phyloP scores from a whole-genome alignment of 2,329 filamentous ascomycete species.

The Pyrenophora seminiperda region DNA sequence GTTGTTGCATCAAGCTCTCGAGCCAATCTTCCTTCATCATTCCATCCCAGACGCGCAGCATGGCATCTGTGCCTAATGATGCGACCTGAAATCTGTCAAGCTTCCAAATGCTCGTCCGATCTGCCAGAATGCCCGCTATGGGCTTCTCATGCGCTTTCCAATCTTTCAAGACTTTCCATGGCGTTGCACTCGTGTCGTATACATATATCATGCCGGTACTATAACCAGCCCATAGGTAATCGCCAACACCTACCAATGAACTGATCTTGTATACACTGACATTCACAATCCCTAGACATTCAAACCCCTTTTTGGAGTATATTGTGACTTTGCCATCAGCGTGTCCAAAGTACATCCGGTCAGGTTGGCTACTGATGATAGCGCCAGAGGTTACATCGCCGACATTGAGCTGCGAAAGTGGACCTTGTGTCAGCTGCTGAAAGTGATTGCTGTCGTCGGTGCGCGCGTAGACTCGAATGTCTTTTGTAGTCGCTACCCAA shows the following conservation, averaged over 20 bases:
- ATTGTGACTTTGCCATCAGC: conserved; percentile 91
- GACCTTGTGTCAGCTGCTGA: conserved; percentile 75
- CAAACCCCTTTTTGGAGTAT: conserved; percentile 79
- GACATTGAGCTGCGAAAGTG: conserved; percentile 71
- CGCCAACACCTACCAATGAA: conserved; percentile 77
- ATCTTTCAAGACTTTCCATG: conserved; percentile 91
- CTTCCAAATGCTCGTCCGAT: conserved; percentile 82
- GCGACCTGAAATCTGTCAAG: conserved; percentile 83
- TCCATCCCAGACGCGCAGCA: conserved; percentile 87
- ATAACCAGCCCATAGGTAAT: conserved; percentile 89
- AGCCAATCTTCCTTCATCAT: conserved; percentile 93
- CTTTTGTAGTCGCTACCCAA: conserved; percentile 87
- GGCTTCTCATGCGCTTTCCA: conserved; percentile 91
- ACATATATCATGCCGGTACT: conserved; percentile 93
- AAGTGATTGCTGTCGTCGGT: conserved; percentile 68
- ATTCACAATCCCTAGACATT: conserved; percentile 79
- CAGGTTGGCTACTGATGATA: conserved; percentile 72
- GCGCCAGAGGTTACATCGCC: conserved; percentile 89
- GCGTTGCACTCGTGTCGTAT: conserved; percentile 81
- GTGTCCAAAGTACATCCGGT: conserved; percentile 87
- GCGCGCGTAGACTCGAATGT: conserved; percentile 82
- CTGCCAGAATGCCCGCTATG: conserved; percentile 75
- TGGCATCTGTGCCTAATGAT: conserved; percentile 85
- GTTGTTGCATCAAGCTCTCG: conserved; percentile 84
- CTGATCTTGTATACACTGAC: conserved; percentile 97